phyloP scores from a whole-genome alignment of 169 alveolate genomes.

The Prorocentrum cordatum region DNA sequence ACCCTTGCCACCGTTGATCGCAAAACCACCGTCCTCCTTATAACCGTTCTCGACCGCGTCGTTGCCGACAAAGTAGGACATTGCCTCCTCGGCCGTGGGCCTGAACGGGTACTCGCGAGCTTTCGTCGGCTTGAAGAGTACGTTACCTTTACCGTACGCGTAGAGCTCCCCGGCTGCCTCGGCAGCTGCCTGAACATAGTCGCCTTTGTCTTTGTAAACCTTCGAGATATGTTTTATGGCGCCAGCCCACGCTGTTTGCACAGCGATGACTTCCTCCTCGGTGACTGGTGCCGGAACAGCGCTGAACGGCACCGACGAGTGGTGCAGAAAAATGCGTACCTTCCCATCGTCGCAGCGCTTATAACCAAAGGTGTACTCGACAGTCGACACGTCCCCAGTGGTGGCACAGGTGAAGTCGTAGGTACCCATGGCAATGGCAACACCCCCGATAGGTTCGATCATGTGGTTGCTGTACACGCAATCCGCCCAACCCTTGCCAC shows the following conservation, averaged over 20 bases:
- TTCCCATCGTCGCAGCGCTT: not conserved
- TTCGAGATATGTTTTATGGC: not conserved
- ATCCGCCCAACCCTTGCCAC: constrained; percentile 50
- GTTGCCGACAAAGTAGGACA: constrained; percentile 22
- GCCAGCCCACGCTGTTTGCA: not conserved
- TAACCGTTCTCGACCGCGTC: constrained; percentile 9
- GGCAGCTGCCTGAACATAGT: not conserved
- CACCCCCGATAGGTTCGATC: constrained; percentile 7
- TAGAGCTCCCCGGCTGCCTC: constrained; percentile 8
- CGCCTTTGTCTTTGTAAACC: not conserved
- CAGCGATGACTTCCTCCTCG: not conserved
- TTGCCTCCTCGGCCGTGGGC: not conserved
- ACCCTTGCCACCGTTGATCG: constrained; percentile 10
- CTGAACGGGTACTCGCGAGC: constrained; percentile 3
- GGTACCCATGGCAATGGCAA: constrained; percentile 62
- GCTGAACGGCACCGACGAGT: constrained; percentile 9
- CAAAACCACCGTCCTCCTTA: not conserved
- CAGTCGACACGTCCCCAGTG: constrained; percentile 1
- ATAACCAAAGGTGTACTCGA: constrained; percentile 44
- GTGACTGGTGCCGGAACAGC: not conserved
- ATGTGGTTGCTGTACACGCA: constrained; percentile 5
- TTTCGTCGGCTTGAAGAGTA: not conserved
- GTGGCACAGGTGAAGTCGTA: not conserved
- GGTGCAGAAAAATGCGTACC: constrained; percentile 19
- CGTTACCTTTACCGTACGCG: not conserved